Conservation (phyloP, 192 early-diverging fungal species). For the Umbelopsis isabellina region DNA sequence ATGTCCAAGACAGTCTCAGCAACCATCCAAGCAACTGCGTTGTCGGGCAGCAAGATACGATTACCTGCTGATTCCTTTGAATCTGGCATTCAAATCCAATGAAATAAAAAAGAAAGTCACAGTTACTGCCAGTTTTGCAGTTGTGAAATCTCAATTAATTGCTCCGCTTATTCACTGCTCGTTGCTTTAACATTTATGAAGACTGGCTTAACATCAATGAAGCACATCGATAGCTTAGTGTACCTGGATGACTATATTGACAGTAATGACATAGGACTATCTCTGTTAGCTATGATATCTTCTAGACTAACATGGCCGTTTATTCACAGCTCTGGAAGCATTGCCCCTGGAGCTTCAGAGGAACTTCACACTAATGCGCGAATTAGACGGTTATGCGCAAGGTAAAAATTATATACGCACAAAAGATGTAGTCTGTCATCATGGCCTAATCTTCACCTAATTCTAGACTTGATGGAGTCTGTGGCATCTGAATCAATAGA, state of each 20-base stretch:
- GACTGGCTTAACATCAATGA: conserved; percentile 27
- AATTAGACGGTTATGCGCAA: conserved; percentile 82
- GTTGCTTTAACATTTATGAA: conserved; percentile 21
- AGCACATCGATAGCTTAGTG: conserved; percentile 52
- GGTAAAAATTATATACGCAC: conserved; percentile 38
- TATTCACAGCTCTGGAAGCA: conserved; percentile 66
- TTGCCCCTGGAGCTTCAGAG: conserved; percentile 78
- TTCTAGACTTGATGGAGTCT: conserved; percentile 67
- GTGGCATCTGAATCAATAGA: conserved; percentile 68
- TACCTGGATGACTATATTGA: conserved; percentile 94
- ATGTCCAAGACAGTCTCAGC: conserved; percentile 7
- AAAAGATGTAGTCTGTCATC: not conserved
- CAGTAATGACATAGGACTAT: conserved; percentile 48
- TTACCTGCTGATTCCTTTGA: no score
- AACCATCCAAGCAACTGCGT: not conserved
- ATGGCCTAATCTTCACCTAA: not conserved
- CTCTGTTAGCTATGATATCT: not conserved
- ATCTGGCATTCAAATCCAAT: no score
- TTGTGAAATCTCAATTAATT: not conserved
- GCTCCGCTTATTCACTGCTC: not conserved
- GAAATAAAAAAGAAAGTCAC: not conserved
- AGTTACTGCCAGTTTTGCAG: not conserved
- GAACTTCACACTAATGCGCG: conserved; percentile 92
- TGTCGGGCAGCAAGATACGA: not conserved
- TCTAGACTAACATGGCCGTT: not conserved